These are phyloP conservation scores for Kluyveromyces nonfermentans DNA, from an alignment of 805 yeast genomes.

Conservation along the genomic window DNA sequence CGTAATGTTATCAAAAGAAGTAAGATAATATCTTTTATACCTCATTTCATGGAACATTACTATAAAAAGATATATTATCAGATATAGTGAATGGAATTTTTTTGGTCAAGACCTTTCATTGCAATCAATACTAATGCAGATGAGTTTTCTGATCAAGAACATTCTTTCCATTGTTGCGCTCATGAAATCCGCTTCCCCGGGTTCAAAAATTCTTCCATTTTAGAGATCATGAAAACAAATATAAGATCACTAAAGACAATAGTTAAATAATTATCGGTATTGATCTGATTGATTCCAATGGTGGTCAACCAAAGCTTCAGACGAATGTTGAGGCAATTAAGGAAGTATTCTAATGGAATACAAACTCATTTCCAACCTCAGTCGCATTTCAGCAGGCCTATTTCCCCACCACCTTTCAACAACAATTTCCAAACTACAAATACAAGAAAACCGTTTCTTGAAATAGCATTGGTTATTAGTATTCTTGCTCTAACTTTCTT, in stretches of 20 bases:
- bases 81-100: too few relatives aligned
- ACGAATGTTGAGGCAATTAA: not conserved
- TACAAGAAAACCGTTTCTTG: constrained; percentile 24
- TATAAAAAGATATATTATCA: too few relatives aligned
- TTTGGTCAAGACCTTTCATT: too few relatives aligned
- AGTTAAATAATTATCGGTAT: too few relatives aligned
- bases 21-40: too few relatives aligned
- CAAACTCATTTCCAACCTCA: not conserved
- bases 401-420: not conserved
- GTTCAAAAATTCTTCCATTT: not conserved
- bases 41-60: too few relatives aligned
- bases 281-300: not conserved
- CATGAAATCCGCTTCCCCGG: not conserved
- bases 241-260: not conserved
- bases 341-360: not conserved
- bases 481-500: constrained; percentile 38
- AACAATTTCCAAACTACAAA: not conserved
- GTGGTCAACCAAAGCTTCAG: not conserved
- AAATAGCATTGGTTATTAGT: constrained; percentile 35
- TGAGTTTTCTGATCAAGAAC: not conserved
- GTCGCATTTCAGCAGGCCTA: not conserved
- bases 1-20: too few relatives aligned
- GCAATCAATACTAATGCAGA: too few relatives aligned
- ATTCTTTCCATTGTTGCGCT: not conserved
- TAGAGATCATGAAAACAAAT: not conserved